Base-by-base conservation (phyloP, 805 yeast genomes). In the Lipomyces anomalus region DNA sequence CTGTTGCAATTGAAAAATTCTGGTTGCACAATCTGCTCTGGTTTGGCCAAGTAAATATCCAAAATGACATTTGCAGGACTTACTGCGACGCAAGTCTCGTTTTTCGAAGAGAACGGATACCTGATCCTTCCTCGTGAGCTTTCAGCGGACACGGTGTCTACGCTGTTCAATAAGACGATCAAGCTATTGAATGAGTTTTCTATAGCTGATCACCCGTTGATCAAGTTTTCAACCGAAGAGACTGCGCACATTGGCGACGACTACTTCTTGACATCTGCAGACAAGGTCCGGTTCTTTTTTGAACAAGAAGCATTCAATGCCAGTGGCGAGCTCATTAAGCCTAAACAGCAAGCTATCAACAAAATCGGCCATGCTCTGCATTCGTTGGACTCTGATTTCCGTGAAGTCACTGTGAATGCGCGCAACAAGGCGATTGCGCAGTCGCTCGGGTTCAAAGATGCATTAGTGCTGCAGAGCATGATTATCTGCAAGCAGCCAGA, bases 311-410 rank as follows among this genome's bases (percentile, higher is more conserved):
- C 90, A 0, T 75, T 83, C 52, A 76, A 76, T 52, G 60, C 55
- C 7, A 46, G 64, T 1, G 83, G 84, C n/a, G 55, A 72, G 20
- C 66, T 83, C 50, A 62, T 61, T 22, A 74, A 67, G 56, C 76
- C 82, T 6, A 70, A 79, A 48, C 73, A 73, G 23, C 64, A 62
- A 49, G 75, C 89, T 1, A 71, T 84, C 58, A 84, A 84, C 64
- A 84, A 84, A 64, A 78, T 84, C 35, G 94, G 92, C 4, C 94
- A 84, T 58, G 86, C 84, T 1, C 61, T 84, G 13, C 94, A 84
- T 57, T 69, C 74, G 58, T 62, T 73, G 29, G 77, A 79, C 48
- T 67, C 68, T 0, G 56, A 61, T n/a, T 84, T 79, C 56, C 61
- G 61, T 20, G 52, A 63, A 7, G 61, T 78, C 22, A 79, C 90